Evolutionary conservation across 306 rosid genomes (phyloP).

Genomic region (Abrus pulchellus): DNA sequence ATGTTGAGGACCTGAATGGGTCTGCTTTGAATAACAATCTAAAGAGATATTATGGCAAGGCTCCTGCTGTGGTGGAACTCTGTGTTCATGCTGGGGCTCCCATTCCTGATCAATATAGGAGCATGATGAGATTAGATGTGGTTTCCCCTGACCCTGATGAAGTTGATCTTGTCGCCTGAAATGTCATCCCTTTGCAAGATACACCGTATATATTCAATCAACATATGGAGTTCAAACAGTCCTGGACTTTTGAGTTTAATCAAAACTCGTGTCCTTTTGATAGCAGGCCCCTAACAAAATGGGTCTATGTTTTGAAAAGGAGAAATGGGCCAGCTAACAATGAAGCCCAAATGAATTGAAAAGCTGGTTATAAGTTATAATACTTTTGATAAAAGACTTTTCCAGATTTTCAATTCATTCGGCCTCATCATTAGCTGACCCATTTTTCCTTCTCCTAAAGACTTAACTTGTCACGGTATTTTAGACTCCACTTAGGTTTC

Average conservation of each 20-base stretch:
- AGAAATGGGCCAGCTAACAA: too few species aligned
- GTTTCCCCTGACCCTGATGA: slow-evolving; percentile 83
- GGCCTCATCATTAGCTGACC: too few species aligned
- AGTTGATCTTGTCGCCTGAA: slow-evolving; percentile 77
- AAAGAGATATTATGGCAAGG: slow-evolving; percentile 90
- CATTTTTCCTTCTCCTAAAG: background rate
- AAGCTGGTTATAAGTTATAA: too few species aligned
- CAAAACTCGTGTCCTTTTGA: background rate
- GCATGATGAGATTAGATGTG: slow-evolving; percentile 94
- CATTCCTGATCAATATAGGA: slow-evolving; percentile 68
- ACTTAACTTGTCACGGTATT: background rate
- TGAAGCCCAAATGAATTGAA: too few species aligned
- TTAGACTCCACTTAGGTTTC: slow-evolving; percentile 24
- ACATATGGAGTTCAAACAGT: slow-evolving; percentile 17
- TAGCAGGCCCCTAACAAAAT: background rate
- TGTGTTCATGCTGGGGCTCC: slow-evolving; percentile 87
- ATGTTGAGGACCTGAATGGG: slow-evolving; percentile 65
- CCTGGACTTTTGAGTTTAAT: slow-evolving; percentile 39
- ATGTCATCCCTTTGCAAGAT: slow-evolving; percentile 24
- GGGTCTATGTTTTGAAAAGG: too few species aligned
- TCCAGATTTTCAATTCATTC: too few species aligned
- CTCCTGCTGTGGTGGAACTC: slow-evolving; percentile 90
- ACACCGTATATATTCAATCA: slow-evolving; percentile 16
- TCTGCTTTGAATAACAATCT: slow-evolving; percentile 75
- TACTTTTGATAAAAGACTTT: too few species aligned